phyloP scores from a whole-genome alignment of 305 asterid genomes.

The Striga hermonthica region DNA sequence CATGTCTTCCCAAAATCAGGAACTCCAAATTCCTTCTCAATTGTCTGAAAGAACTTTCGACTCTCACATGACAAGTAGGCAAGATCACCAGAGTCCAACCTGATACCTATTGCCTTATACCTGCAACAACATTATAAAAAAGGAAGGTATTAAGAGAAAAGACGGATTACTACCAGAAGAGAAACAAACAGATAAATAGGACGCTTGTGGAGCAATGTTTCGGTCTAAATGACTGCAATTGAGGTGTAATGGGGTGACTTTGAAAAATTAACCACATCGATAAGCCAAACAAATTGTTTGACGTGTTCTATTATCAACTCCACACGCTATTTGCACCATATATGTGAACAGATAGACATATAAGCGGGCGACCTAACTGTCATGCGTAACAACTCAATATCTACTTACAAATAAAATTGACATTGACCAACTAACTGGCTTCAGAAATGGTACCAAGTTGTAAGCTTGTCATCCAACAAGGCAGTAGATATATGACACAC shows the following conservation, averaged over 20 bases:
- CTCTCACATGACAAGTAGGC: constrained; percentile 86
- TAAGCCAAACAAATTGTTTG: no score
- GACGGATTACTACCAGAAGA: constrained; percentile 14
- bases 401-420: neutral
- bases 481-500: constrained; percentile 21
- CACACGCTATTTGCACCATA: no score
- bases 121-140: constrained; percentile 41
- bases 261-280: no score
- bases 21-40: constrained; percentile 77
- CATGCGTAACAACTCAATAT: no score
- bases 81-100: constrained; percentile 99
- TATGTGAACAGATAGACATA: no score
- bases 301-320: no score
- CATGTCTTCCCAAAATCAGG: constrained; percentile 62
- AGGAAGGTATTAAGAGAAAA: constrained; percentile 26
- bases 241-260: no score
- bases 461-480: constrained; percentile 12
- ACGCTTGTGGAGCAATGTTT: no score
- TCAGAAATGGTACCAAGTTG: neutral
- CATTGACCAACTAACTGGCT: neutral
- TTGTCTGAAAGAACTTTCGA: constrained; percentile 63
- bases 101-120: constrained; percentile 85
- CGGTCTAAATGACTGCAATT: no score
- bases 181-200: constrained; percentile 13
- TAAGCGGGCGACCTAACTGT: no score